phyloP scores from a whole-genome alignment of 305 asterid species.

The Andrographis paniculata region DNA sequence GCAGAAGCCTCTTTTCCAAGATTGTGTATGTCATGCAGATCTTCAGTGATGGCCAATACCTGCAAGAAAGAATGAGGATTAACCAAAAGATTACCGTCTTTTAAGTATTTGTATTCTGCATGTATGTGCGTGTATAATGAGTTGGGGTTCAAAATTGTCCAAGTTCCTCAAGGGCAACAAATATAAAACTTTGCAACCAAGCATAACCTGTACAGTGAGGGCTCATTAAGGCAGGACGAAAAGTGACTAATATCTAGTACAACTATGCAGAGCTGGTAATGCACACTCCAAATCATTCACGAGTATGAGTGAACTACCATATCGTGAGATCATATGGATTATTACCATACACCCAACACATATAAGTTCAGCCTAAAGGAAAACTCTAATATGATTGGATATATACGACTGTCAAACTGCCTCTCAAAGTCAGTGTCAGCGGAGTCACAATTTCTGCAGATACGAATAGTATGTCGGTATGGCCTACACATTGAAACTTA shows the following conservation, averaged over 20 bases:
- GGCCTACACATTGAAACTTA: too few relatives aligned
- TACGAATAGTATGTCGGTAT: too few relatives aligned
- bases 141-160: neutral
- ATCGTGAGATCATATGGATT: too few relatives aligned
- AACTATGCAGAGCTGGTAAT: too few relatives aligned
- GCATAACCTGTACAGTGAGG: constrained; percentile 1
- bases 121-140: neutral
- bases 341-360: too few relatives aligned
- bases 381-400: too few relatives aligned
- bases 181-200: constrained; percentile 7
- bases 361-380: too few relatives aligned
- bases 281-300: too few relatives aligned
- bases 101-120: neutral
- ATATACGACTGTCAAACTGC: too few relatives aligned
- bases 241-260: constrained; percentile 1
- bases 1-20: constrained; percentile 93
- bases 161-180: constrained; percentile 7
- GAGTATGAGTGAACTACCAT: too few relatives aligned
- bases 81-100: constrained; percentile 12
- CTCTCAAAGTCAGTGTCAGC: too few relatives aligned
- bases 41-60: constrained; percentile 99
- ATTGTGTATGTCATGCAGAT: constrained; percentile 80
- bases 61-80: constrained; percentile 25
- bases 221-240: constrained; percentile 4
- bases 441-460: too few relatives aligned